These are phyloP conservation scores for Solanum appendiculatum DNA, from an alignment of 257 asterid genomes.

Conservation along the genomic window DNA sequence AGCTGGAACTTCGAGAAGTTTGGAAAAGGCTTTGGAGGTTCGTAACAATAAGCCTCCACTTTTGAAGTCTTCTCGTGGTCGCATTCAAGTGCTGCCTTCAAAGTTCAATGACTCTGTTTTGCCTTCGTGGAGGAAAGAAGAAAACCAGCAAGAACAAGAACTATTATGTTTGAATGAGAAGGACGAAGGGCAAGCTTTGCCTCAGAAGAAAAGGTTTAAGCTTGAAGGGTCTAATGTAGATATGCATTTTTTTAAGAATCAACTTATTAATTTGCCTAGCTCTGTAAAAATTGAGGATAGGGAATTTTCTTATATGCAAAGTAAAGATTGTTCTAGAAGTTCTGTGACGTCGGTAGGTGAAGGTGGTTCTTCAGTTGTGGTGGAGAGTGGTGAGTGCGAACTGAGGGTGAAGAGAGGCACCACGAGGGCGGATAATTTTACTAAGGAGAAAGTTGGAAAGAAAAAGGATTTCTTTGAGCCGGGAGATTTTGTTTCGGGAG, in stretches of 20 bases:
- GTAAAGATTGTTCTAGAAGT: constrained; percentile 27
- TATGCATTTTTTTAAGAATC: not conserved
- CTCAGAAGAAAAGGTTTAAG: constrained; percentile 34
- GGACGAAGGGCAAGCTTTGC: not conserved
- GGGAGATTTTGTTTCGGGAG: constrained; percentile 55
- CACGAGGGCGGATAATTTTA: constrained; percentile 14
- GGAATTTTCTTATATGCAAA: not conserved
- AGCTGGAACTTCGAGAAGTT: not conserved
- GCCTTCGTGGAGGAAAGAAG: constrained; percentile 58
- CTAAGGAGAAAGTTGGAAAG: constrained; percentile 30
- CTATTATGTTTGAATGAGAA: constrained; percentile 11
- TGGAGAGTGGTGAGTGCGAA: constrained; percentile 23
- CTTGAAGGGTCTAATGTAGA: constrained; percentile 21
- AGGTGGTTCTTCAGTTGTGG: constrained; percentile 30
- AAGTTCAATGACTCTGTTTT: constrained; percentile 54
- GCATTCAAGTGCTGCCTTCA: constrained; percentile 49
- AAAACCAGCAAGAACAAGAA: constrained; percentile 18
- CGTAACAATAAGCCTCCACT: constrained; percentile 35
- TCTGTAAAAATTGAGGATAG: not conserved
- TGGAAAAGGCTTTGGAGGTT: constrained; percentile 1
- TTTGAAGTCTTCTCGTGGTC: constrained; percentile 77
- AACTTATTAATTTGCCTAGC: not conserved
- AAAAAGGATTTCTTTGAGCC: constrained; percentile 49
- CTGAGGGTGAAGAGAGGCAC: not conserved
- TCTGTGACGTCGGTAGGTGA: constrained; percentile 43